These are phyloP conservation scores for Diaporthe nobilis DNA, from an alignment of 2,329 filamentous ascomycete species.

Conservation along the genomic window DNA sequence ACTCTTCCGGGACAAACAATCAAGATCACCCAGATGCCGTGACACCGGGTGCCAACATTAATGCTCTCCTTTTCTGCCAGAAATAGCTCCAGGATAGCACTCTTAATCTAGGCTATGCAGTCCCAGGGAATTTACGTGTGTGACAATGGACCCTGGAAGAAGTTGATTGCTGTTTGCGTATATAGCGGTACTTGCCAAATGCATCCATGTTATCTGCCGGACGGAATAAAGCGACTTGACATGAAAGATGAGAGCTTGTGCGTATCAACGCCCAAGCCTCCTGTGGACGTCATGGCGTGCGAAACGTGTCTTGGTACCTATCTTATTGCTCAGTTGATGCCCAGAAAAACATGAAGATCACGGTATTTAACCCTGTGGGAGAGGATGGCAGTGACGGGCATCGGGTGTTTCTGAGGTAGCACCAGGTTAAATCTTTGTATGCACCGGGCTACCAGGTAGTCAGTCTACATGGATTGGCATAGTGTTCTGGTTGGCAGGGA, in stretches of 20 bases:
- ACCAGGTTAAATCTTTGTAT: too few relatives aligned
- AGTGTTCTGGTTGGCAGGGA: background rate
- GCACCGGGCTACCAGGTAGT: too few relatives aligned
- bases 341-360: too few relatives aligned
- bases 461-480: too few relatives aligned
- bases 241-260: background rate
- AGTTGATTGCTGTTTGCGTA: background rate
- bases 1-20: background rate
- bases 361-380: background rate
- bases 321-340: too few relatives aligned
- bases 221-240: background rate
- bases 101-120: background rate
- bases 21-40: background rate
- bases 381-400: background rate
- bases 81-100: background rate
- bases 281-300: background rate
- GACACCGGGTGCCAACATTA: background rate
- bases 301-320: too few relatives aligned
- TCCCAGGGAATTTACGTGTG: background rate
- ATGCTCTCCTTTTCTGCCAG: background rate
- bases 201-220: background rate
- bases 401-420: too few relatives aligned
- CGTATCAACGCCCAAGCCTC: background rate
- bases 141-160: background rate
- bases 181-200: background rate